Conservation (phyloP, 1,139 yeast species). For the Nakaseomyces sp. region DNA sequence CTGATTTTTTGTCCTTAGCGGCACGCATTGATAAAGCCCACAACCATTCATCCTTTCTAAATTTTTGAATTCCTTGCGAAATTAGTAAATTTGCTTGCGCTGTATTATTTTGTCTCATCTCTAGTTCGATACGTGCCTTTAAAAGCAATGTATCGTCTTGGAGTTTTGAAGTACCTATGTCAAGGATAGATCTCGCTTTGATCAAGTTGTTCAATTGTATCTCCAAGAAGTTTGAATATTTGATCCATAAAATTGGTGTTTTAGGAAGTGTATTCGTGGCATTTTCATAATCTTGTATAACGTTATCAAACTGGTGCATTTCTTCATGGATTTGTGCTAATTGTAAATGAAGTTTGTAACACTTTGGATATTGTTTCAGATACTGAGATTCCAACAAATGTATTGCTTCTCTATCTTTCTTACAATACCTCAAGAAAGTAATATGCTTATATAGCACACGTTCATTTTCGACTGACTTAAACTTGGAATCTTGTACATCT, state of each 20-base stretch:
- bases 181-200: conserved; percentile 66
- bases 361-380: conserved; percentile 13
- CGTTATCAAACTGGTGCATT: conserved; percentile 30
- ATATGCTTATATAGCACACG: conserved; percentile 60
- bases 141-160: conserved; percentile 47
- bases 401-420: conserved; percentile 34
- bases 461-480: conserved; percentile 30
- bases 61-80: conserved; percentile 50
- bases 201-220: conserved; percentile 35
- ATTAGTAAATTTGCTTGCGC: conserved; percentile 49
- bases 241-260: conserved; percentile 46
- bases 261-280: conserved; percentile 46
- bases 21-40: conserved; percentile 56
- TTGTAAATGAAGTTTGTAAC: conserved; percentile 21
- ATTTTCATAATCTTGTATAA: conserved; percentile 40
- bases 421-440: conserved; percentile 42
- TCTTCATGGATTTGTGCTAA: conserved; percentile 20
- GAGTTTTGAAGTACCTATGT: conserved; percentile 51
- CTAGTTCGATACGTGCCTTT: conserved; percentile 53
- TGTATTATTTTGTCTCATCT: conserved; percentile 38
- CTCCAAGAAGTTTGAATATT: conserved; percentile 45
- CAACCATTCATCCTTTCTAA: conserved; percentile 50
- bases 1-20: conserved; percentile 39
- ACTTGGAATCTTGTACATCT: conserved; percentile 37
- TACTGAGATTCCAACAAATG: conserved; percentile 39